These are phyloP conservation scores for Raddia distichophylla DNA, from an alignment of 176 grass and related monocot species.

Conservation along the genomic window DNA sequence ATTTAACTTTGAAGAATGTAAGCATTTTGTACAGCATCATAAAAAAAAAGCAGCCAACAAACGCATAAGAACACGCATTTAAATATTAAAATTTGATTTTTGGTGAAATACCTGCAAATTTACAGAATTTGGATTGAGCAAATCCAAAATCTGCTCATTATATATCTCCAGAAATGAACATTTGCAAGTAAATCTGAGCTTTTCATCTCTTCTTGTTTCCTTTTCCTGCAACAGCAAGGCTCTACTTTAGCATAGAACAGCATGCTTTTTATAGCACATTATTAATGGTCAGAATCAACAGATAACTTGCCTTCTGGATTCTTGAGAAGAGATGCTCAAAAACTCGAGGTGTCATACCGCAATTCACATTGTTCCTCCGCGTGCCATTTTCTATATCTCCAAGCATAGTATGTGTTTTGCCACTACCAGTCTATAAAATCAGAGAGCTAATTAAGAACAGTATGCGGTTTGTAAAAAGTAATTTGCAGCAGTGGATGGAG, in stretches of 20 bases:
- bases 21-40: conserved; percentile 6
- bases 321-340: conserved; percentile 94
- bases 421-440: conserved; percentile 86
- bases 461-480: neutral
- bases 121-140: conserved; percentile 73
- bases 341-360: conserved; percentile 96
- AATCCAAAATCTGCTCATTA: conserved; percentile 93
- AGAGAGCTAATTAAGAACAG: neutral
- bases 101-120: conserved; percentile 78
- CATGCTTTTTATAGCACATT: conserved; percentile 12
- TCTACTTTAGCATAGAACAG: conserved; percentile 23
- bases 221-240: conserved; percentile 69
- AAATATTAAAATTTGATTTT: neutral
- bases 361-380: conserved; percentile 83
- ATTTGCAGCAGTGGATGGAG: neutral
- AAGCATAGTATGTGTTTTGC: conserved; percentile 98
- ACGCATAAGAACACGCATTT: neutral
- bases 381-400: conserved; percentile 96
- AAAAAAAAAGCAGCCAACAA: conserved; percentile 23
- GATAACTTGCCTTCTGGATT: conserved; percentile 77
- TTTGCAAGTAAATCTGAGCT: conserved; percentile 89
- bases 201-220: conserved; percentile 81
- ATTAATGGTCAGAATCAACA: conserved; percentile 4
- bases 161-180: conserved; percentile 99
- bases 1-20: conserved; percentile 7